Percentiles rank a stretch among this genome's conserved stretches.
Conservation (phyloP, 139 green algal genomes). For the Spirogloea muscicola region DNA sequence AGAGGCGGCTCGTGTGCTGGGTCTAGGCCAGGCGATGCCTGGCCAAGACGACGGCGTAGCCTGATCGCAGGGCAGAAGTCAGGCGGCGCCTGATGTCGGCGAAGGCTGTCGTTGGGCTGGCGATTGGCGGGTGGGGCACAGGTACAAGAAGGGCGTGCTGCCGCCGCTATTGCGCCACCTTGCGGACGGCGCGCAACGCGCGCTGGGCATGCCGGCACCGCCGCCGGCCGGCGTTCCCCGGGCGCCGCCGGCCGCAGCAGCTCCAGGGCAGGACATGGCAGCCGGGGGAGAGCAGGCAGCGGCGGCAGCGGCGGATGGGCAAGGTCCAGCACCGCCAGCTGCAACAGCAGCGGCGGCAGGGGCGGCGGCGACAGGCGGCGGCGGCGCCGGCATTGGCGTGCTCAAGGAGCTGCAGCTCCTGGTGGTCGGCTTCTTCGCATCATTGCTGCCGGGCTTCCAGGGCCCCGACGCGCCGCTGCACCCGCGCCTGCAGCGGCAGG, state of each 20-base stretch:
- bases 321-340: constrained; percentile 21
- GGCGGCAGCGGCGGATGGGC: too few species aligned
- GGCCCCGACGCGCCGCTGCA: constrained; percentile 17
- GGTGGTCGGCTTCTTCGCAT: constrained; percentile 23
- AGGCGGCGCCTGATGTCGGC: too few species aligned
- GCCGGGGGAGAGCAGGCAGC: too few species aligned
- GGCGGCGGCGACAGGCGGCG: background rate
- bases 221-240: too few species aligned
- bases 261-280: too few species aligned
- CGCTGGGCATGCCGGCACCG: background rate
- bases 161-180: constrained; percentile 12
- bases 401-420: constrained; percentile 22
- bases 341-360: background rate
- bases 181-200: background rate
- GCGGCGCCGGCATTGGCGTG: too few species aligned
- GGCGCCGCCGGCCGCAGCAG: too few species aligned
- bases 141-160: constrained; percentile 31
- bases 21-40: background rate
- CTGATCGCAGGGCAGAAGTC: too few species aligned
- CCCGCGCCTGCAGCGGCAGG: too few species aligned
- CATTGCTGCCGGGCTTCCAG: constrained; percentile 30
- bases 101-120: too few species aligned
- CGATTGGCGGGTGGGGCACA: too few species aligned
- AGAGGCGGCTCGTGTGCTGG: background rate
- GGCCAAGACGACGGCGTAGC: too few species aligned